Evolutionary conservation across 78 protist species (phyloP).

Genomic region (Emiliania huxleyi): DNA sequence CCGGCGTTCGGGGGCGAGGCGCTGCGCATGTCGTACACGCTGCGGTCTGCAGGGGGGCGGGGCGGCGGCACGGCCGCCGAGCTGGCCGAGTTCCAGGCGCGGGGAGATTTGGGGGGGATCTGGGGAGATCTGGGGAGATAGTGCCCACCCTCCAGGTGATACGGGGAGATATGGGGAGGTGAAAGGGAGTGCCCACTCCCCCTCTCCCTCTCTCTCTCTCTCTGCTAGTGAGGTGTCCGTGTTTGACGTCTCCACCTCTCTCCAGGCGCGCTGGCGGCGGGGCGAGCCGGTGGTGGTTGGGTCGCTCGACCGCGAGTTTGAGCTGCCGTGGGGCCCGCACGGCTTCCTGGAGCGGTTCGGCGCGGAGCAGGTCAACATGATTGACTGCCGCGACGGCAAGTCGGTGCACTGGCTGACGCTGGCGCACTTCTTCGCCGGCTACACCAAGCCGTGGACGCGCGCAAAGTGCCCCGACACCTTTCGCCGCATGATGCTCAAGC

Average conservation of each 20-base stretch:
- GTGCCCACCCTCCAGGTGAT: too few relatives aligned
- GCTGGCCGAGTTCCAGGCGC: neutral
- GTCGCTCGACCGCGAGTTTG: neutral
- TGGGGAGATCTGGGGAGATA: too few relatives aligned
- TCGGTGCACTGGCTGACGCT: neutral
- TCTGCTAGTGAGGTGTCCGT: too few relatives aligned
- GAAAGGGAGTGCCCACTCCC: too few relatives aligned
- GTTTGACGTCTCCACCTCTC: too few relatives aligned
- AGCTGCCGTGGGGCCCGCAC: neutral
- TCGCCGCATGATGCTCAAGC: neutral
- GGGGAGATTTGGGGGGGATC: too few relatives aligned
- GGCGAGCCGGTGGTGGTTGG: neutral
- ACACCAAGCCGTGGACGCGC: neutral
- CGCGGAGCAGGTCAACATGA: neutral
- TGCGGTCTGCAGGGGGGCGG: neutral
- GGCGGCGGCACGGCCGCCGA: neutral
- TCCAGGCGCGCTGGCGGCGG: constrained; percentile 3
- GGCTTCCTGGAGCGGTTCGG: constrained; percentile 14
- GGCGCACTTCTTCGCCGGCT: neutral
- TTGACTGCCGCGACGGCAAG: constrained; percentile 1
- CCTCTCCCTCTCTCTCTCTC: too few relatives aligned
- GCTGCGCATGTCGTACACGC: neutral
- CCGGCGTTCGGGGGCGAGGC: neutral
- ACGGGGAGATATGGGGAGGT: too few relatives aligned
- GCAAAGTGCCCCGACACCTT: neutral